A percentile compares a stretch with the other conserved stretches of the same genome.
Conservation (phyloP, 2,329 filamentous ascomycete species). For the Tolypocladium sp. region DNA sequence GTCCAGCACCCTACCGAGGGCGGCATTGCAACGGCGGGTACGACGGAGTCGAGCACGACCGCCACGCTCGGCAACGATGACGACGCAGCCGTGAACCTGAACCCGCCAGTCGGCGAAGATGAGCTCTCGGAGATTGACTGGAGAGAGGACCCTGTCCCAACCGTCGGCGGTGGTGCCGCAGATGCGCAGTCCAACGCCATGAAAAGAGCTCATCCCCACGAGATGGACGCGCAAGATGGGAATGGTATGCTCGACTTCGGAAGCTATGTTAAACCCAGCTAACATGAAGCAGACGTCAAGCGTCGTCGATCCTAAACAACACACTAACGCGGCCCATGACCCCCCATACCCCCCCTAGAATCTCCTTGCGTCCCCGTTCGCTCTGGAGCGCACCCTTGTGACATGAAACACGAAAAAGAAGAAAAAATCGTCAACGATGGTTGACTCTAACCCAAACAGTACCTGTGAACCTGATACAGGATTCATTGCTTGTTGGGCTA, state of each 20-base stretch:
- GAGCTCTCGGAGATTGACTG: slow-evolving; percentile 2
- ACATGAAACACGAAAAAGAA: background rate
- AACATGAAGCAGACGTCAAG: slow-evolving; percentile 32
- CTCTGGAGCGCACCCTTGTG: background rate
- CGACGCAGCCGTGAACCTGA: background rate
- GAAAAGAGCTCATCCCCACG: background rate
- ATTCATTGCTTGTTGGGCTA: background rate
- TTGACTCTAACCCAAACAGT: background rate
- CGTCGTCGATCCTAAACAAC: slow-evolving; percentile 33
- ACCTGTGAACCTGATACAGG: background rate
- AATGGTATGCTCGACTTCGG: slow-evolving; percentile 14
- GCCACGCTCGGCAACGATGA: background rate
- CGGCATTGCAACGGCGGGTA: background rate
- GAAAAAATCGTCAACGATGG: background rate
- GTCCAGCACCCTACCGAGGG: background rate
- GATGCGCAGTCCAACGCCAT: background rate
- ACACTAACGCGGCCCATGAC: slow-evolving; percentile 8
- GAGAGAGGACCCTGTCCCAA: slow-evolving; percentile 1
- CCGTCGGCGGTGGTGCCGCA: background rate
- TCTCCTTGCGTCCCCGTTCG: background rate
- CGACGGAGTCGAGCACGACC: background rate
- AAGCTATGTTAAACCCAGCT: background rate
- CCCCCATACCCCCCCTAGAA: background rate
- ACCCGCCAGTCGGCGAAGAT: background rate
- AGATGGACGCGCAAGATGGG: slow-evolving; percentile 20